A percentile compares a stretch with the other conserved stretches of the same genome.
Conservation (phyloP, 225 moss, liverwort and hornwort species). For the Climacium dendroides region DNA sequence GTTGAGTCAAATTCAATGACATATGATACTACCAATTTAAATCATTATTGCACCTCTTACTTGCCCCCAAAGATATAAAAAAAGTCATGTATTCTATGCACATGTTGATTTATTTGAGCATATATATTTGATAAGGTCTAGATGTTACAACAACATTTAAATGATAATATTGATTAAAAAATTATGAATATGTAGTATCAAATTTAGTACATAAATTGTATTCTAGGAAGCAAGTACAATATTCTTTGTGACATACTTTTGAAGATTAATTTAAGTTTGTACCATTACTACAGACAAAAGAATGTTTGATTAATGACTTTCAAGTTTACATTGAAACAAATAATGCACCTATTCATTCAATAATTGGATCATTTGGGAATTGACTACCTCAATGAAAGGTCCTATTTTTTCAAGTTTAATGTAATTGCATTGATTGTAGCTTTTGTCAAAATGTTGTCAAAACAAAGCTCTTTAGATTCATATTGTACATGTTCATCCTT, state of each 20-base stretch:
- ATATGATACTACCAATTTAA: background rate
- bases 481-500: background rate
- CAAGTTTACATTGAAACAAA: background rate
- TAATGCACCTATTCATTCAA: background rate
- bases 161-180: background rate
- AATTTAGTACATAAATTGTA: background rate
- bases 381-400: background rate
- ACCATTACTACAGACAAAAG: background rate
- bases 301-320: background rate
- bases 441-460: background rate
- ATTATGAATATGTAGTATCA: background rate
- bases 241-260: background rate
- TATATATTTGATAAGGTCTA: background rate
- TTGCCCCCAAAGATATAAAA: background rate
- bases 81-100: accelerated
- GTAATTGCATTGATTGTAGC: background rate
- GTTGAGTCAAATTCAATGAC: background rate
- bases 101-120: background rate
- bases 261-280: background rate
- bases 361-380: background rate
- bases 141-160: background rate
- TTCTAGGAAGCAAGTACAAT: background rate
- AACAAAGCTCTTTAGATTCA: background rate
- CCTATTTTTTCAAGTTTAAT: background rate
- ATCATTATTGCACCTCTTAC: background rate